Percentiles rank a stretch among this genome's conserved stretches.
Evolutionary conservation across 176 grass and related monocot species (phyloP).

Genomic region (Lolium rigidum): DNA sequence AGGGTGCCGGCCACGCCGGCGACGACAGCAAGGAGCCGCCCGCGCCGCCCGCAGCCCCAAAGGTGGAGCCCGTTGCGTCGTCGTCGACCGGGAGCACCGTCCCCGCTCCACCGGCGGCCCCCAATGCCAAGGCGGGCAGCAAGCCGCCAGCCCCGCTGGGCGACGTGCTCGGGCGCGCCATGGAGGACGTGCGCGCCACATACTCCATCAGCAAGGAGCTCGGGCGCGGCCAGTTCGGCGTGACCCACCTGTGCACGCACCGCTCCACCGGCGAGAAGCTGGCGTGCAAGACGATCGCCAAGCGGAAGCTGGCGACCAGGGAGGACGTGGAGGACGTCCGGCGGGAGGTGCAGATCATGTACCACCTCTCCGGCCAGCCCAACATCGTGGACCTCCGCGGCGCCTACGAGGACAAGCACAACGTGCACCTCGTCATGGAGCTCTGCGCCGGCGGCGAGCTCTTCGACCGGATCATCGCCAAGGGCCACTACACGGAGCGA

Average conservation of each 20-base stretch:
- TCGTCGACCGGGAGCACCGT: background rate
- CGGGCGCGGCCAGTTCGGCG: slow-evolving; percentile 85
- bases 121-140: background rate
- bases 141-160: slow-evolving; percentile 43
- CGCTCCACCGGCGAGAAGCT: slow-evolving; percentile 59
- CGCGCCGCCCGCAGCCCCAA: background rate
- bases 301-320: slow-evolving; percentile 58
- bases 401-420: slow-evolving; percentile 83
- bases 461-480: slow-evolving; percentile 88
- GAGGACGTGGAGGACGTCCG: slow-evolving; percentile 80
- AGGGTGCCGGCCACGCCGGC: slow-evolving; percentile 10
- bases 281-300: slow-evolving; percentile 87
- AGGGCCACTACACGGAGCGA: slow-evolving; percentile 79
- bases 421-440: slow-evolving; percentile 93
- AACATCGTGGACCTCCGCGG: slow-evolving; percentile 69
- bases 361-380: slow-evolving; percentile 74
- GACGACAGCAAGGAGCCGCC: background rate
- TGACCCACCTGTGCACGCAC: slow-evolving; percentile 89
- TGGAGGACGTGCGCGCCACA: slow-evolving; percentile 71
- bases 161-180: slow-evolving; percentile 62
- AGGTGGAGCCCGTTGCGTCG: background rate
- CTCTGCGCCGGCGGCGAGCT: slow-evolving; percentile 86
- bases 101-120: background rate
- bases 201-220: slow-evolving; percentile 87
- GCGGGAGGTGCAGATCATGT: slow-evolving; percentile 90